These are phyloP conservation scores for Fusarium napiforme DNA, from an alignment of 2,329 filamentous ascomycete species.

Conservation along the genomic window DNA sequence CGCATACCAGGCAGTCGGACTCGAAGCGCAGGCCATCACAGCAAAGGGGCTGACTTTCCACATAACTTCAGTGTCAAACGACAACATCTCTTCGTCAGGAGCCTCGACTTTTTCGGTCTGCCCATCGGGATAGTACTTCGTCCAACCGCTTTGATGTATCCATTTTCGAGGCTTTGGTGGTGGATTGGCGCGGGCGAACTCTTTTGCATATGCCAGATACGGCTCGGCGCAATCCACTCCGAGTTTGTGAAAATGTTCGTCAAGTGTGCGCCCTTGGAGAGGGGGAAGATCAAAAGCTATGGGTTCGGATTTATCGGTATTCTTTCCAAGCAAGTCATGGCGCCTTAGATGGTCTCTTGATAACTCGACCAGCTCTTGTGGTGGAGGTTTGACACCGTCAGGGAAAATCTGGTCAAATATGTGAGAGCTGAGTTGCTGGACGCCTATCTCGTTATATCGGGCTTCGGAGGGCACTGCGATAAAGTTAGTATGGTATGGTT, in stretches of 20 bases:
- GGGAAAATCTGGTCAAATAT: conserved; percentile 87
- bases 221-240: conserved; percentile 89
- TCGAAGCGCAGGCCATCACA: conserved; percentile 95
- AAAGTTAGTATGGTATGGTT: background rate
- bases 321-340: conserved; percentile 91
- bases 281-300: conserved; percentile 87
- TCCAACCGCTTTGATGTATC: conserved; percentile 88
- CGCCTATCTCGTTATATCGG: conserved; percentile 90
- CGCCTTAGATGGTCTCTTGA: conserved; percentile 83
- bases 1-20: conserved; percentile 92
- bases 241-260: conserved; percentile 93
- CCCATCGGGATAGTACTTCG: conserved; percentile 85
- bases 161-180: conserved; percentile 74
- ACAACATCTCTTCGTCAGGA: conserved; percentile 84
- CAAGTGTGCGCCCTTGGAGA: conserved; percentile 82
- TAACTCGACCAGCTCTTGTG: conserved; percentile 79
- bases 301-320: conserved; percentile 78
- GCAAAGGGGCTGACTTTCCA: conserved; percentile 93
- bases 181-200: conserved; percentile 73
- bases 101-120: conserved; percentile 75
- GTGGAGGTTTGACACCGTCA: conserved; percentile 63
- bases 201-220: conserved; percentile 78
- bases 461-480: conserved; percentile 63
- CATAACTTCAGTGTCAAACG: conserved; percentile 97
- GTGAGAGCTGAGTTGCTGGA: conserved; percentile 90